Evolutionary conservation across 2,329 filamentous ascomycete genomes (phyloP), one percentile per base, ranked within the genome.

Genomic region (Penicillium sp.): DNA sequence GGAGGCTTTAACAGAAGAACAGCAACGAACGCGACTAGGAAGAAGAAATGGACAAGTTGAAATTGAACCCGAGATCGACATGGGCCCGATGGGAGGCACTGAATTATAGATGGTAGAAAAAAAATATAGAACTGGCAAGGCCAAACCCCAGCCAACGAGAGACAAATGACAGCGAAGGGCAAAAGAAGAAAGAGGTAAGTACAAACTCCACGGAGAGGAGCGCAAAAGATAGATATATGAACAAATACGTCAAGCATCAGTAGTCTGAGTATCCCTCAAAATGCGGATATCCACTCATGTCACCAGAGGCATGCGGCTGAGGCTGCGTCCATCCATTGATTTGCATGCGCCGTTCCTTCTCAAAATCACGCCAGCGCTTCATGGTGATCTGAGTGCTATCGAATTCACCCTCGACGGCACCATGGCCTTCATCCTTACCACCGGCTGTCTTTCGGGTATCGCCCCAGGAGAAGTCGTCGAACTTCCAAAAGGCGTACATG

Each of bases 391-490:
- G 95, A 71, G 86, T 94, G 69, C 87, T 94, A 71, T 98, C 94
- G 63, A 98, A 98, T 70, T 97, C 93, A 55, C 93, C 93, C 70
- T 96, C 89, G 54, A 85, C 85, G 63, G 91, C 90, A 11, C 63
- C 66, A 53, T 90, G 83, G 29, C 88, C 87, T 73, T 91, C 93
- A 76, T 91, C 85, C 74, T 86, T 88, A 65, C 95, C 91, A 27
- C 90, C 90, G 0, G 85, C 88, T 36, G 91, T 95, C 81, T 97
- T 95, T 53, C 93, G 83, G 47, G 93, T 98, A 55, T 98, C 94
- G 63, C 93, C 93, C 93, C 93, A 98, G 48, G 88, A 95, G 77
- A 98, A 98, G 75, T 98, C 93, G 68, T 98, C 93, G 67, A 98
- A 98, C 74, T 98, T 97, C 93, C 93, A 98, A 77, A 91, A 98